phyloP scores from a whole-genome alignment of 352 stramenopile genomes.

The Phytophthora aleatoria region DNA sequence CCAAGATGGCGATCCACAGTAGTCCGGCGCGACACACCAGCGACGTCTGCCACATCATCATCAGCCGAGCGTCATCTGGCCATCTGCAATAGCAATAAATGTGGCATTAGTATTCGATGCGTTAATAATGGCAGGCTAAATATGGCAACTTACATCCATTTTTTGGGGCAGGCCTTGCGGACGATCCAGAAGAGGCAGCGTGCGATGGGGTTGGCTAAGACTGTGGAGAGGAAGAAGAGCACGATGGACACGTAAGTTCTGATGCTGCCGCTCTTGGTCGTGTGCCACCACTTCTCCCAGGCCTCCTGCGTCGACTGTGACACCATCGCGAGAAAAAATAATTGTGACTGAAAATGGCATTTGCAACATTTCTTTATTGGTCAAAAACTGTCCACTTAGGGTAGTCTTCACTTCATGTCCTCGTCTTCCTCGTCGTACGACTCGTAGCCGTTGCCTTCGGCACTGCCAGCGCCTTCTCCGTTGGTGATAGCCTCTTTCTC shows the following conservation, averaged over 20 bases:
- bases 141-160: constrained; percentile 52
- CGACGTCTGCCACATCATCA: constrained; percentile 82
- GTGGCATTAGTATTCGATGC: background rate
- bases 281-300: constrained; percentile 62
- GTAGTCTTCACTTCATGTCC: constrained; percentile 35
- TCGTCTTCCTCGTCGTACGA: constrained; percentile 66
- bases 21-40: constrained; percentile 68
- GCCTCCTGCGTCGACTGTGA: constrained; percentile 57
- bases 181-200: constrained; percentile 70
- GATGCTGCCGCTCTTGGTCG: constrained; percentile 51
- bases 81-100: constrained; percentile 40
- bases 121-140: background rate
- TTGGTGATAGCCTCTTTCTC: constrained; percentile 49
- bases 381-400: constrained; percentile 20
- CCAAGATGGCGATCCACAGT: constrained; percentile 66
- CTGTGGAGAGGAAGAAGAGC: constrained; percentile 80
- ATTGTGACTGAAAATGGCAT: constrained; percentile 22
- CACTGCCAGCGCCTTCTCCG: constrained; percentile 20
- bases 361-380: constrained; percentile 27
- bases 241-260: constrained; percentile 74
- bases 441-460: constrained; percentile 45
- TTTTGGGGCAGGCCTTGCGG: constrained; percentile 56
- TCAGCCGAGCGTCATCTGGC: constrained; percentile 58
- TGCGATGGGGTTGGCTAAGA: constrained; percentile 70
- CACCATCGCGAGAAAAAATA: constrained; percentile 24